Base-by-base conservation (phyloP, 345 rosid genomes). In the Euphorbia lathyris region DNA sequence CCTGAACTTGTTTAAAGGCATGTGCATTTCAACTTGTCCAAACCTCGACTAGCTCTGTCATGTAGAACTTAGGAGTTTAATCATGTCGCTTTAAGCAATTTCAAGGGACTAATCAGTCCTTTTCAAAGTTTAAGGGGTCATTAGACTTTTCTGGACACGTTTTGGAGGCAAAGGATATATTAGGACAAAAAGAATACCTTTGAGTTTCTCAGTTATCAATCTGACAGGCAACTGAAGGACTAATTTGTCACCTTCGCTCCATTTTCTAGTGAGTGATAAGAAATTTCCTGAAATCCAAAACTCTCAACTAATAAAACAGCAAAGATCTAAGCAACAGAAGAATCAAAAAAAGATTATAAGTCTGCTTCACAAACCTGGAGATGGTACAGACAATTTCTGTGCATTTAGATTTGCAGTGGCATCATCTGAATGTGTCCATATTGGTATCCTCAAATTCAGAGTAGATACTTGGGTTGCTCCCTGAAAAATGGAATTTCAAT, bases 221-320 rank as follows among this genome's bases (percentile, higher is more conserved):
- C 71, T 55, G 20, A 88, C 45, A 0, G 96, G 98, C 72, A 90
- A 72, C 79, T 84, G 80, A 71, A 94, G 76, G 11, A 80, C 79
- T 61, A 91, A 47, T 73, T 79, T 83, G 80, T 94, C 96, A 6
- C 76, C 72, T 1, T 72, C 25, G 64, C 78, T 83, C 97, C 98
- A 91, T 65, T 77, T 75, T 67, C 55, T 77, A 29, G 77, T 83
- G 43, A 87, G 51, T 2, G 90, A 67, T 32, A 91, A 73, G 76
- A 83, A 89, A 74, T 50, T 84, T 55, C 97, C 98, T 88, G 86
- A n/a, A n/a, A n/a, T n/a, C n/a, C n/a, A n/a, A n/a, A n/a, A n/a
- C n/a, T n/a, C n/a, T n/a, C n/a, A n/a, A n/a, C n/a, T n/a, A n/a
- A n/a, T n/a, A n/a, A n/a, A n/a, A n/a, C n/a, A n/a, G n/a, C n/a